Evolutionary conservation across 1,284 basidiomycete species (phyloP).

Genomic region (Pseudomicrostroma phylloplanum): DNA sequence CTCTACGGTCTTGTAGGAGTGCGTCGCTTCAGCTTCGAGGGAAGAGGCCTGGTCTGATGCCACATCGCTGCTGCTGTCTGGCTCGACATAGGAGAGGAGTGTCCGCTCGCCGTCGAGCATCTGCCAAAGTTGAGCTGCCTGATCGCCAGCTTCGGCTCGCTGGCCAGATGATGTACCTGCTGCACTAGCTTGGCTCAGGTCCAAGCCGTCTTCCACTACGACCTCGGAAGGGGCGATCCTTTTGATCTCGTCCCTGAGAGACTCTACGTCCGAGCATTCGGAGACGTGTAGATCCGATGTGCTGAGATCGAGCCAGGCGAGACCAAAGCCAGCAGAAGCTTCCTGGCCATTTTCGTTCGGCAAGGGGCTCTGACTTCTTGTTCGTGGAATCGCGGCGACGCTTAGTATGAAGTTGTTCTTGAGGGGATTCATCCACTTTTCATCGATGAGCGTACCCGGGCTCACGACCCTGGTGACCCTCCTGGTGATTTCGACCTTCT

Average conservation of each 20-base stretch:
- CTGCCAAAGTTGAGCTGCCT: conserved; percentile 6
- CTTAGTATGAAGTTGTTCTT: conserved; percentile 43
- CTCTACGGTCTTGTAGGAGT: conserved; percentile 16
- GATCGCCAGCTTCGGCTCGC: not conserved
- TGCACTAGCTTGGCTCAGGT: not conserved
- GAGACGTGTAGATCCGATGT: conserved; percentile 44
- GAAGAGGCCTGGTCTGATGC: not conserved
- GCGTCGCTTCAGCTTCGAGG: not conserved
- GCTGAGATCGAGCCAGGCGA: conserved; percentile 49
- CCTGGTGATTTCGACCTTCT: conserved; percentile 22
- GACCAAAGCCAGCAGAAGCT: conserved; percentile 21
- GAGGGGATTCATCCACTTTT: conserved; percentile 46
- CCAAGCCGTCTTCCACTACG: conserved; percentile 24
- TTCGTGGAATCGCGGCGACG: conserved; percentile 9
- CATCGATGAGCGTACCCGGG: conserved; percentile 46
- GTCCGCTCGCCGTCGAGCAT: conserved; percentile 6
- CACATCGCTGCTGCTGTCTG: not conserved
- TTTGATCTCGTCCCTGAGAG: conserved; percentile 42
- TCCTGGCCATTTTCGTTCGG: not conserved
- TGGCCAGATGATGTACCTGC: not conserved
- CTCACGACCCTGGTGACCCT: conserved; percentile 43
- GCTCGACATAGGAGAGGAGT: not conserved
- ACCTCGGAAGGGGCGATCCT: conserved; percentile 39
- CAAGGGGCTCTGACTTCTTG: not conserved
- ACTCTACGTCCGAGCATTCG: conserved; percentile 24